Evolutionary conservation across 805 yeast genomes (phyloP).

Genomic region (Lachancea dasiensis): DNA sequence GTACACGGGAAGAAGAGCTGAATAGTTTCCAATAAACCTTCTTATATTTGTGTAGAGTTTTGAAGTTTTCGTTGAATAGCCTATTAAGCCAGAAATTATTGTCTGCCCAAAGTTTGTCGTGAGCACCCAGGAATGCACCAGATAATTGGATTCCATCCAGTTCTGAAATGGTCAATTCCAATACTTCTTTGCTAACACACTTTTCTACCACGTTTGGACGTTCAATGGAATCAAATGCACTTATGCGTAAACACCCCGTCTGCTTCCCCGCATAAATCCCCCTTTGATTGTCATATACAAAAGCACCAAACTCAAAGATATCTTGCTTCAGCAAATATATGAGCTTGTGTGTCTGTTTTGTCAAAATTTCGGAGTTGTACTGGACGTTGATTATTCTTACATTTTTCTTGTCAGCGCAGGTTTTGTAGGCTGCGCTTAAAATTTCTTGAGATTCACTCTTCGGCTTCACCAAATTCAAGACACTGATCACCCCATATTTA

Average conservation of each 20-base stretch:
- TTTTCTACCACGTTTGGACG: constrained; percentile 71
- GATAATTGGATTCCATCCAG: constrained; percentile 38
- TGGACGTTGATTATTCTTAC: constrained; percentile 36
- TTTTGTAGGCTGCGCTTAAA: constrained; percentile 53
- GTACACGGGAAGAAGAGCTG: constrained; percentile 39
- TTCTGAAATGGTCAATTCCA: constrained; percentile 38
- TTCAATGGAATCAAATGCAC: constrained; percentile 86
- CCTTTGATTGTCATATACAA: constrained; percentile 57
- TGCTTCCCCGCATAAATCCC: constrained; percentile 70
- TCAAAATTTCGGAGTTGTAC: constrained; percentile 33
- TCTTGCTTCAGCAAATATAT: constrained; percentile 57
- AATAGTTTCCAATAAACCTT: constrained; percentile 27
- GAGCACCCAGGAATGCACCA: constrained; percentile 53
- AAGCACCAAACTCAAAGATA: constrained; percentile 78
- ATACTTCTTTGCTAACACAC: constrained; percentile 64
- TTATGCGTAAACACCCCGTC: constrained; percentile 83
- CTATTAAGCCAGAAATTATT: constrained; percentile 80
- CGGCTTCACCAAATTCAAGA: constrained; percentile 64
- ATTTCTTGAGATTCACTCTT: constrained; percentile 64
- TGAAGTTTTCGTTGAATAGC: constrained; percentile 50
- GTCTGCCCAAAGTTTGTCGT: constrained; percentile 86
- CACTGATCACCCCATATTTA: constrained; percentile 80
- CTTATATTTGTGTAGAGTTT: constrained; percentile 26
- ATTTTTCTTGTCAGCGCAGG: constrained; percentile 39
- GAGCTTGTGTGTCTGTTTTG: constrained; percentile 33